Conservation (phyloP, 2,329 filamentous ascomycete species). For the Ophiostoma quercus region DNA sequence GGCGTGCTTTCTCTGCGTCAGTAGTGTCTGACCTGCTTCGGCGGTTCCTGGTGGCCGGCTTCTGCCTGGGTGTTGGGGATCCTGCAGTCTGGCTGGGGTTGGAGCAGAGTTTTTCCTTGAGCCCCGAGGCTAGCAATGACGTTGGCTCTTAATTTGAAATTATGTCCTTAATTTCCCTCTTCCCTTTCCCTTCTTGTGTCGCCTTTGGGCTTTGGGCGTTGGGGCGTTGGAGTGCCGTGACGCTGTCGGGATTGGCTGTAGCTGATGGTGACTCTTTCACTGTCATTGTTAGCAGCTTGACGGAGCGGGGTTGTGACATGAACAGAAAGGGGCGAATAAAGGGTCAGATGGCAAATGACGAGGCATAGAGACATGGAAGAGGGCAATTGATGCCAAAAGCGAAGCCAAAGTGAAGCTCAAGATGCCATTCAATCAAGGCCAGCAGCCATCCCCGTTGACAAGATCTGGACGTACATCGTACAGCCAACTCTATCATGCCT, state of each 20-base stretch:
- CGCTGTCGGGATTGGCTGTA: slow-evolving; percentile 12
- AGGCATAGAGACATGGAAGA: neutral
- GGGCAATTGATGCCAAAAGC: neutral
- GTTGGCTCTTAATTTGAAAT: slow-evolving; percentile 18
- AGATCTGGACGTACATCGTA: too few species aligned
- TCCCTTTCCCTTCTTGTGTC: neutral
- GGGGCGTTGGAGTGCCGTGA: neutral
- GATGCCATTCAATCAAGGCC: too few species aligned
- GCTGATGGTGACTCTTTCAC: neutral
- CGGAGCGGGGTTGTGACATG: slow-evolving; percentile 25
- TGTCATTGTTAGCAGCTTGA: slow-evolving; percentile 20
- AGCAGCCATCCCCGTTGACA: too few species aligned
- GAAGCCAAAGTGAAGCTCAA: too few species aligned
- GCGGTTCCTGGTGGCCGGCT: slow-evolving; percentile 1
- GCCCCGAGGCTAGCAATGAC: slow-evolving; percentile 26
- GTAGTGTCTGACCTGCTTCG: slow-evolving; percentile 14
- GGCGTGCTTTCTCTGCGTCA: neutral
- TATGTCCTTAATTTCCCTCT: slow-evolving; percentile 10
- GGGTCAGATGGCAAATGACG: neutral
- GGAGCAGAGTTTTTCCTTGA: slow-evolving; percentile 23
- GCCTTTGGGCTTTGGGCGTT: neutral
- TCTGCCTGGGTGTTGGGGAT: neutral
- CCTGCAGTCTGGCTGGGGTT: slow-evolving; percentile 13
- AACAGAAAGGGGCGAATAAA: slow-evolving; percentile 4
- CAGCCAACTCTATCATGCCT: too few species aligned